These are phyloP conservation scores for Monosporascus sp. DNA, from an alignment of 2,329 filamentous ascomycete species.

Conservation along the genomic window DNA sequence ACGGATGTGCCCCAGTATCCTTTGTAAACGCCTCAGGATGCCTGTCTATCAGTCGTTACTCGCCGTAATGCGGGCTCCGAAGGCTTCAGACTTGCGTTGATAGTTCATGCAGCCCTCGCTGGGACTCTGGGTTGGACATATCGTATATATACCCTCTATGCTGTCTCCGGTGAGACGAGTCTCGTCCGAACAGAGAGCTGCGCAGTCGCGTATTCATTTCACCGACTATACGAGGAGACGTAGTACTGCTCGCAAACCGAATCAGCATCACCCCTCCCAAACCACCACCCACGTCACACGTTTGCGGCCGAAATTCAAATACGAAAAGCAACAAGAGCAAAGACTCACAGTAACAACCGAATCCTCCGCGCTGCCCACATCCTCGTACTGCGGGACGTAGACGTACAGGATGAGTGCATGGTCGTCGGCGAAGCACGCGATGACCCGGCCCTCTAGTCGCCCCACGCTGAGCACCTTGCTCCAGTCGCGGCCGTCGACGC, in stretches of 20 bases:
- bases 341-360: conserved; percentile 67
- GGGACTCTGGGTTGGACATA: too few relatives aligned
- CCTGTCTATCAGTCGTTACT: too few relatives aligned
- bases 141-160: too few relatives aligned
- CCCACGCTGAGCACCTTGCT: conserved; percentile 90
- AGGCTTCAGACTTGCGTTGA: too few relatives aligned
- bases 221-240: neutral
- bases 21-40: too few relatives aligned
- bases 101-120: too few relatives aligned
- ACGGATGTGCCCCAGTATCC: too few relatives aligned
- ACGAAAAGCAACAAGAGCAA: neutral
- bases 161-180: too few relatives aligned
- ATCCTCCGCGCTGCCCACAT: conserved; percentile 55
- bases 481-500: conserved; percentile 93
- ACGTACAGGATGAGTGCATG: conserved; percentile 80
- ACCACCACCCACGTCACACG: neutral
- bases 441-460: conserved; percentile 80
- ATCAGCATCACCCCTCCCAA: neutral
- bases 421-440: conserved; percentile 82
- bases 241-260: neutral
- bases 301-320: neutral
- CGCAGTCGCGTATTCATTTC: neutral
- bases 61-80: too few relatives aligned
- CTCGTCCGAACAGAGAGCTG: too few relatives aligned
- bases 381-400: conserved; percentile 68